Conservation (phyloP, 1,284 basidiomycete genomes). For the Melampsora larici-populina region DNA sequence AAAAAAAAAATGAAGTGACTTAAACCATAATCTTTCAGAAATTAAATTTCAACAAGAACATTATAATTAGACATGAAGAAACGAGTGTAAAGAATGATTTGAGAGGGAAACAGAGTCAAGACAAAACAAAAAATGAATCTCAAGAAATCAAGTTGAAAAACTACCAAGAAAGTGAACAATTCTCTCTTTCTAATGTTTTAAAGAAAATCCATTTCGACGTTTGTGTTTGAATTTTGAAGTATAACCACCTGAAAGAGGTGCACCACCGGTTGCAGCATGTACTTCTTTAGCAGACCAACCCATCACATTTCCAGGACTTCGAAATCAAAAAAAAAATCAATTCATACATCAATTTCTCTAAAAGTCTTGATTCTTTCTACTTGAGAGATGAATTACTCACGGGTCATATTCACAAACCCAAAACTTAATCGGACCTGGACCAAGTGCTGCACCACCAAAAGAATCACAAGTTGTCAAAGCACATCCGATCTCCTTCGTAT, state of each 20-base stretch:
- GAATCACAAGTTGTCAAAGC: neutral
- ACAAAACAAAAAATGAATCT: too few species aligned
- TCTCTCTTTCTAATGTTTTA: neutral
- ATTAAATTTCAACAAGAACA: too few species aligned
- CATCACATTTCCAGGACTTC: slow-evolving; percentile 37
- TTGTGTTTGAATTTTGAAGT: neutral
- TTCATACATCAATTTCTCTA: too few species aligned
- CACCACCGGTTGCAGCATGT: slow-evolving; percentile 26
- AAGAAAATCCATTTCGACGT: neutral
- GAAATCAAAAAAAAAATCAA: neutral
- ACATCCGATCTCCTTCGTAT: slow-evolving; percentile 34
- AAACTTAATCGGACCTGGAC: slow-evolving; percentile 12
- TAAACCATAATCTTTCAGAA: too few species aligned
- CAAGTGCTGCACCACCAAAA: neutral
- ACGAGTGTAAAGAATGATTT: too few species aligned
- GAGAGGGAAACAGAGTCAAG: too few species aligned
- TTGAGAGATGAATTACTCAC: neutral
- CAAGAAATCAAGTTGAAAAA: too few species aligned
- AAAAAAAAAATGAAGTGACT: too few species aligned
- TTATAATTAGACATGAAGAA: too few species aligned
- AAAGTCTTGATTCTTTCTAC: too few species aligned
- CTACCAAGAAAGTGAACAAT: neutral
- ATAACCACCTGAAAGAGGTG: slow-evolving; percentile 24
- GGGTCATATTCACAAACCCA: slow-evolving; percentile 38
- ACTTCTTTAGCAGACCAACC: slow-evolving; percentile 32